A percentile compares a stretch with the other conserved stretches of the same genome.
Evolutionary conservation across 2,329 filamentous ascomycete genomes (phyloP).

Genomic region (Teratosphaeriaceae sp.): DNA sequence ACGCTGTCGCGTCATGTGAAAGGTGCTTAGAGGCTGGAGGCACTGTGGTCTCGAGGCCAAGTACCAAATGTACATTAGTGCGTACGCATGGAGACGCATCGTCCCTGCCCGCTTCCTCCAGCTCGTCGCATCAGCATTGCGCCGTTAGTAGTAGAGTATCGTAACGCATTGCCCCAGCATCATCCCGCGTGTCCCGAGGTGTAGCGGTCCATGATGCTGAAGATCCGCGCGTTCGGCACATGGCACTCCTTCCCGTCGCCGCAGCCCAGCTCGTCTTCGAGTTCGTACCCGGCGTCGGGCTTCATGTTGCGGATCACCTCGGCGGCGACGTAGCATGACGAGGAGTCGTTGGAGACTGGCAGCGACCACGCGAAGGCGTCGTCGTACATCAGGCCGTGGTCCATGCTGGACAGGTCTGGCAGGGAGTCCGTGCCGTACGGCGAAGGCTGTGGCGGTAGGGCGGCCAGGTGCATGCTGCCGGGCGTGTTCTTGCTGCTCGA

Average conservation of each 20-base stretch:
- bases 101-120: too few relatives aligned
- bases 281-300: slow-evolving; percentile 29
- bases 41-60: too few relatives aligned
- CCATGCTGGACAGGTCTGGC: not conserved
- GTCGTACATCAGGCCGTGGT: slow-evolving; percentile 10
- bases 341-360: slow-evolving; percentile 9
- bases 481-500: slow-evolving; percentile 1
- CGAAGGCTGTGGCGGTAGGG: not conserved
- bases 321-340: slow-evolving; percentile 36
- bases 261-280: slow-evolving; percentile 38
- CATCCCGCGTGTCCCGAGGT: not conserved
- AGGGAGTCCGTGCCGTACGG: not conserved
- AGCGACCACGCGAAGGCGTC: slow-evolving; percentile 13
- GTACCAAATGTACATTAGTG: too few relatives aligned
- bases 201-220: slow-evolving; percentile 42
- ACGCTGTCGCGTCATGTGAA: too few relatives aligned
- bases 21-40: too few relatives aligned
- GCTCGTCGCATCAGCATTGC: not conserved
- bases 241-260: slow-evolving; percentile 33
- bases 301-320: slow-evolving; percentile 41
- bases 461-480: not conserved
- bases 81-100: too few relatives aligned
- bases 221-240: slow-evolving; percentile 38
- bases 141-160: not conserved
- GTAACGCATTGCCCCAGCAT: not conserved